These are phyloP conservation scores for Aspergillus caelatus DNA, from an alignment of 2,329 filamentous ascomycete species.

Conservation along the genomic window DNA sequence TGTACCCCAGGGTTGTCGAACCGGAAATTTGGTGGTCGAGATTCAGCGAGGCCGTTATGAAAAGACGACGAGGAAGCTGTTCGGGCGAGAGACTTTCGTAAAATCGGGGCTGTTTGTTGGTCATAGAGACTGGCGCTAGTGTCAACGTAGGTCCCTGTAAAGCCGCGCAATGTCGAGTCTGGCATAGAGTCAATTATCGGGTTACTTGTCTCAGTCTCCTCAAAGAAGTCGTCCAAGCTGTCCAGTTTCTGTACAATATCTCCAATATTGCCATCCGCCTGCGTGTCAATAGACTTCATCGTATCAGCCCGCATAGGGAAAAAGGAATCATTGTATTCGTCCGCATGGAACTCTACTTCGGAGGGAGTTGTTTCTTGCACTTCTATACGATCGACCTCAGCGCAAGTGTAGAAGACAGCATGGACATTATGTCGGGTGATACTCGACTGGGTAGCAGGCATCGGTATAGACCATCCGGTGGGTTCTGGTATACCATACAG, in stretches of 20 bases:
- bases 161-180: slow-evolving; percentile 46
- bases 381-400: slow-evolving; percentile 64
- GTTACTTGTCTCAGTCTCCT: slow-evolving; percentile 65
- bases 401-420: slow-evolving; percentile 92
- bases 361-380: slow-evolving; percentile 69
- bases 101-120: slow-evolving; percentile 85
- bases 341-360: slow-evolving; percentile 88
- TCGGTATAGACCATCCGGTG: slow-evolving; percentile 93
- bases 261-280: slow-evolving; percentile 67
- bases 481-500: slow-evolving; percentile 95
- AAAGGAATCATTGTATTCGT: slow-evolving; percentile 78
- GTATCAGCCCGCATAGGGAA: slow-evolving; percentile 83
- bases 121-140: slow-evolving; percentile 84
- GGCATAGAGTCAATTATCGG: slow-evolving; percentile 51
- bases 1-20: slow-evolving; percentile 51
- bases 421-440: slow-evolving; percentile 90
- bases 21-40: slow-evolving; percentile 59
- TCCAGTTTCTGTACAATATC: slow-evolving; percentile 81
- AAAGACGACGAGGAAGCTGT: slow-evolving; percentile 76
- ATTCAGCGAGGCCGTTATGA: slow-evolving; percentile 84
- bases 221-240: slow-evolving; percentile 80
- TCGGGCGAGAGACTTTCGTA: slow-evolving; percentile 76
- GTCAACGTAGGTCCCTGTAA: slow-evolving; percentile 67
- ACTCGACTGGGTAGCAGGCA: slow-evolving; percentile 86
- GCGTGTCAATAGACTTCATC: slow-evolving; percentile 83